These are phyloP conservation scores for Cordyceps militaris DNA, from an alignment of 2,329 filamentous ascomycete species.

Conservation along the genomic window DNA sequence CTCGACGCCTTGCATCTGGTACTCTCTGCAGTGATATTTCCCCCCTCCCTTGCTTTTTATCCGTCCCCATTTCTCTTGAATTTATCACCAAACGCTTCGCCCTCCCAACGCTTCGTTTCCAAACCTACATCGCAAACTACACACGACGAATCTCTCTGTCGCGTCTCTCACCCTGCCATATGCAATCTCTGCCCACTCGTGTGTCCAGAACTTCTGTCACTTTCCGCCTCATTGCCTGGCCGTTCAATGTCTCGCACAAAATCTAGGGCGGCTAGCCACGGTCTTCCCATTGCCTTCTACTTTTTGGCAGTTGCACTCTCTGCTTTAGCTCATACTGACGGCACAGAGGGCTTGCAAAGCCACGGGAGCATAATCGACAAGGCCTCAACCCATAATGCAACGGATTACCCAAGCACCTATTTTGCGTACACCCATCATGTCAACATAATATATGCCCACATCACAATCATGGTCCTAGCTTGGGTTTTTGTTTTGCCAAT, in stretches of 20 bases:
- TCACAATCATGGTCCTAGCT: slow-evolving; percentile 59
- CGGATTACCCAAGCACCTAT: slow-evolving; percentile 45
- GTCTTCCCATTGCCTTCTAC: background rate
- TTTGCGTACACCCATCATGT: slow-evolving; percentile 49
- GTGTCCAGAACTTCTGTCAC: background rate
- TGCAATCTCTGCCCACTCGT: background rate
- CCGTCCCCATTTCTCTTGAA: no score
- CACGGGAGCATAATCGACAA: slow-evolving; percentile 8
- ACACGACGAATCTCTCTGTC: no score
- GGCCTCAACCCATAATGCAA: slow-evolving; percentile 18
- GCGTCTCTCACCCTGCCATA: background rate
- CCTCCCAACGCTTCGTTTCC: no score
- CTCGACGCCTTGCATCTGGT: no score
- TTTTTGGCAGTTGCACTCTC: slow-evolving; percentile 15
- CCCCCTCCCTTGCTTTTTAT: no score
- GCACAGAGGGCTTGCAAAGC: slow-evolving; percentile 12
- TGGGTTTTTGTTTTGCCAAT: slow-evolving; percentile 70
- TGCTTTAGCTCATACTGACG: slow-evolving; percentile 11
- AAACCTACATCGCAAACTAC: no score
- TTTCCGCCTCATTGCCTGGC: background rate
- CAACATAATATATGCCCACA: slow-evolving; percentile 59
- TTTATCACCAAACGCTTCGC: no score
- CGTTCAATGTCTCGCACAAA: background rate
- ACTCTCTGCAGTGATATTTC: no score
- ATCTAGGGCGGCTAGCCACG: background rate